A percentile compares a stretch with the other conserved stretches of the same genome.
Evolutionary conservation across 1,139 yeast genomes (phyloP).

Genomic region (Scheffersomyces cryptocercus): DNA sequence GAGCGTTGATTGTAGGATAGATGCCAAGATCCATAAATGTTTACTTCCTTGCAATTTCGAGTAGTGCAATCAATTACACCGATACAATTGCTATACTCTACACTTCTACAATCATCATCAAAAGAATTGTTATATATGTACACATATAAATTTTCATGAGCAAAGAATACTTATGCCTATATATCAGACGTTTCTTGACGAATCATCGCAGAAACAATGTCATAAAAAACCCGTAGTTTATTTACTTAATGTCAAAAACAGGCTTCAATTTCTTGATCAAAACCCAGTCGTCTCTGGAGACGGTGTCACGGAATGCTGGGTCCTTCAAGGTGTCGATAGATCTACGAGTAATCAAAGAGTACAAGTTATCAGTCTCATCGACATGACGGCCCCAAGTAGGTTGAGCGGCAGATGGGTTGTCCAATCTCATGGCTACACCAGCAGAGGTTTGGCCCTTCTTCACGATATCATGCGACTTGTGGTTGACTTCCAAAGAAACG

Average conservation of each 20-base stretch:
- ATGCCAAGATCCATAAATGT: too few relatives aligned
- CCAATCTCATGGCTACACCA: constrained; percentile 98
- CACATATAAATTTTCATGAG: too few relatives aligned
- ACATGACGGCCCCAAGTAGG: constrained; percentile 99
- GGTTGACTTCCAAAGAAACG: constrained; percentile 89
- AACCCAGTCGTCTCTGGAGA: constrained; percentile 93
- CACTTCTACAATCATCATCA: too few relatives aligned
- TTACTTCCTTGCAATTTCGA: too few relatives aligned
- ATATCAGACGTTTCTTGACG: too few relatives aligned
- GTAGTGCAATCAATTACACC: too few relatives aligned
- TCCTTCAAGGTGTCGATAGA: constrained; percentile 97
- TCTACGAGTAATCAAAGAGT: constrained; percentile 83
- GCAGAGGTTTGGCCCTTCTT: constrained; percentile 95
- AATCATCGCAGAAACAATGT: too few relatives aligned
- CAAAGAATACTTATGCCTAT: too few relatives aligned
- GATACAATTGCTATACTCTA: too few relatives aligned
- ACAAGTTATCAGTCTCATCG: constrained; percentile 85
- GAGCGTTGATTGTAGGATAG: too few relatives aligned
- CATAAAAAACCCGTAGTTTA: too few relatives aligned
- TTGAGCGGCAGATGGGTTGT: constrained; percentile 86
- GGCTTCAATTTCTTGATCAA: constrained; percentile 86
- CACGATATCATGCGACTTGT: constrained; percentile 74
- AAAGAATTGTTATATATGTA: too few relatives aligned
- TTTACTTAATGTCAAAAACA: constrained; percentile 72
- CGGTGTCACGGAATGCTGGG: constrained; percentile 94